Conservation (phyloP, 2,329 filamentous ascomycete genomes). For the Bertia moriformis region DNA sequence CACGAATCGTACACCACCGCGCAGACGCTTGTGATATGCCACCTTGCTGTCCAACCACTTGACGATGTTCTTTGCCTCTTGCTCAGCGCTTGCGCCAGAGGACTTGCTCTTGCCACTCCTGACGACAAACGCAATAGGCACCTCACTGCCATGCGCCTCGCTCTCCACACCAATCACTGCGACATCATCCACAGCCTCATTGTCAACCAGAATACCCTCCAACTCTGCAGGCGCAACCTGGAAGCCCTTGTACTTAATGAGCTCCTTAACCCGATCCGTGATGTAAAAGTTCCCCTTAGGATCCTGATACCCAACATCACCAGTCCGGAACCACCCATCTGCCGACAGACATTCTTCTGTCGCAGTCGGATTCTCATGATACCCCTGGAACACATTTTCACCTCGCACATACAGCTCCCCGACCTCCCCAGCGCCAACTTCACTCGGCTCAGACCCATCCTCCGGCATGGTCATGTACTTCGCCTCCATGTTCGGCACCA, state of each 20-base stretch:
- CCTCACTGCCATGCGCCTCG: conserved; percentile 46
- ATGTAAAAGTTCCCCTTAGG: conserved; percentile 72
- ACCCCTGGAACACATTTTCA: conserved; percentile 68
- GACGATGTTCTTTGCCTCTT: conserved; percentile 21
- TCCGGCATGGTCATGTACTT: conserved; percentile 60
- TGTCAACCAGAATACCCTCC: conserved; percentile 28
- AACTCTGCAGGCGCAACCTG: conserved; percentile 58
- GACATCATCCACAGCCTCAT: conserved; percentile 33
- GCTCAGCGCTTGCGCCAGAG: conserved; percentile 17
- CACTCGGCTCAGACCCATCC: conserved; percentile 19
- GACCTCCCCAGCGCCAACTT: conserved; percentile 40
- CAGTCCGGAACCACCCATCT: conserved; percentile 82
- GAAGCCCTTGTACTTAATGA: conserved; percentile 55
- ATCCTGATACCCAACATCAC: conserved; percentile 72
- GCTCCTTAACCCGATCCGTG: conserved; percentile 67
- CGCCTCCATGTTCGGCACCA: conserved; percentile 67
- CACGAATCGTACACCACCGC: conserved; percentile 57
- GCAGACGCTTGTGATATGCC: conserved; percentile 32
- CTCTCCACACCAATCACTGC: conserved; percentile 51
- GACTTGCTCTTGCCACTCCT: conserved; percentile 11
- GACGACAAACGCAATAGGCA: conserved; percentile 54
- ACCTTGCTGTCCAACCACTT: conserved; percentile 21
- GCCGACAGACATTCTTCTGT: conserved; percentile 56
- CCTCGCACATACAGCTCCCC: conserved; percentile 69
- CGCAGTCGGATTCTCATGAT: conserved; percentile 58